These are phyloP conservation scores for Globisporangium echinulatum DNA, from an alignment of 352 stramenopile species.

Conservation along the genomic window DNA sequence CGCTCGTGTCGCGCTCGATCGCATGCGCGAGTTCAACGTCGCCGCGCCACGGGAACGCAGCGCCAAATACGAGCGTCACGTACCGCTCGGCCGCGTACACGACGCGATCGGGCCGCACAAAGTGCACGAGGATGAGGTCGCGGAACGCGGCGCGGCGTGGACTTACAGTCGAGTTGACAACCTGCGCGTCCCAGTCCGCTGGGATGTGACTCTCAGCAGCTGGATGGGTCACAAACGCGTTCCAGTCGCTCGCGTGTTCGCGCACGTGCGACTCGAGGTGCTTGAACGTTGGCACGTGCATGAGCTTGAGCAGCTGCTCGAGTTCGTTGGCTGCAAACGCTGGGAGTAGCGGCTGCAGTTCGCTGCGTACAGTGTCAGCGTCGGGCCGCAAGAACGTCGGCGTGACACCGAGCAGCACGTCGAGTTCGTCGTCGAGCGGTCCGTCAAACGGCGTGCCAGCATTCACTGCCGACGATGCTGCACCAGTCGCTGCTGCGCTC, in stretches of 20 bases:
- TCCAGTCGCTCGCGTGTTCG: conserved; percentile 60
- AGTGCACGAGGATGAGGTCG: conserved; percentile 74
- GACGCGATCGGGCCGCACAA: conserved; percentile 86
- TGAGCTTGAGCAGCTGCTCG: conserved; percentile 84
- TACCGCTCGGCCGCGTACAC: conserved; percentile 77
- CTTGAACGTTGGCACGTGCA: conserved; percentile 71
- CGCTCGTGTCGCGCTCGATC: conserved; percentile 88
- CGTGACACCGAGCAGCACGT: conserved; percentile 57
- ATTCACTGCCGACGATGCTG: conserved; percentile 16
- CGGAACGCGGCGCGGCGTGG: conserved; percentile 71
- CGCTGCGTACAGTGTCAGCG: conserved; percentile 23
- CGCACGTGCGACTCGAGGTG: conserved; percentile 66
- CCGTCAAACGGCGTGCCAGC: conserved; percentile 39
- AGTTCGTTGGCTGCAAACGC: conserved; percentile 61
- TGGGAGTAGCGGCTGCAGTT: conserved; percentile 44
- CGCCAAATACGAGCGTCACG: conserved; percentile 82
- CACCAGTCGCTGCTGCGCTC: conserved; percentile 1
- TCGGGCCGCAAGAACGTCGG: conserved; percentile 44
- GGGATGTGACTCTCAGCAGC: conserved; percentile 73
- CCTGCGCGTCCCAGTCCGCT: conserved; percentile 41
- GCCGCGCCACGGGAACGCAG: conserved; percentile 92
- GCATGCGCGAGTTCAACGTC: conserved; percentile 93
- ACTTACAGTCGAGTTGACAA: conserved; percentile 27
- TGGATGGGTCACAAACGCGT: conserved; percentile 69
- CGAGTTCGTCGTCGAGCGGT: conserved; percentile 64